phyloP scores from a whole-genome alignment of 768 basidiomycete species.

The Tulasnella calospora region DNA sequence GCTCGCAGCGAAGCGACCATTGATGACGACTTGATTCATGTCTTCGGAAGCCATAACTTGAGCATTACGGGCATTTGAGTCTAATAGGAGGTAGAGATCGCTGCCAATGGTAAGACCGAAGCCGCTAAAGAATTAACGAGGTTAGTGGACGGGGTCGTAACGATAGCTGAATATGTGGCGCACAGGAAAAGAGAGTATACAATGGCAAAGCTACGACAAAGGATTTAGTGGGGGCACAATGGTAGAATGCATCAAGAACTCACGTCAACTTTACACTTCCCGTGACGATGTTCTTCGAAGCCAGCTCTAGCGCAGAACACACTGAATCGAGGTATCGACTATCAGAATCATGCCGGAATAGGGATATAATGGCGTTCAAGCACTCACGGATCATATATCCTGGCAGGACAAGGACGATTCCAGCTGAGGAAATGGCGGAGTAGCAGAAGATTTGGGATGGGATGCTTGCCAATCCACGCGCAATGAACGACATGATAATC shows the following conservation, averaged over 20 bases:
- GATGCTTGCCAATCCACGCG: slow-evolving; percentile 78
- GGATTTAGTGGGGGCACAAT: background rate
- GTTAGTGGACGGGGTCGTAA: background rate
- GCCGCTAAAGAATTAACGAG: slow-evolving; percentile 42
- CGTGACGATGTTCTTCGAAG: slow-evolving; percentile 78
- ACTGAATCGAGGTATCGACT: slow-evolving; percentile 42
- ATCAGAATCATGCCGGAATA: slow-evolving; percentile 22
- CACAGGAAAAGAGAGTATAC: slow-evolving; percentile 73
- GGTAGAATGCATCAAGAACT: background rate
- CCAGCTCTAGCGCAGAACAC: slow-evolving; percentile 75
- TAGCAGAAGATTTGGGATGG: slow-evolving; percentile 79
- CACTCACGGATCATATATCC: slow-evolving; percentile 75
- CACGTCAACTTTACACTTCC: slow-evolving; percentile 53
- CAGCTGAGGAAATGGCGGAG: slow-evolving; percentile 81
- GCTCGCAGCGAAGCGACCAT: slow-evolving; percentile 66
- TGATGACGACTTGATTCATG: slow-evolving; percentile 48
- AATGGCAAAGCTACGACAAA: slow-evolving; percentile 63
- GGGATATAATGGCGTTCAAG: background rate
- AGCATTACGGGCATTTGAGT: slow-evolving; percentile 48
- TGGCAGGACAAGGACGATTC: slow-evolving; percentile 85
- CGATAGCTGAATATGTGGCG: background rate
- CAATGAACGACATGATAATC: slow-evolving; percentile 71
- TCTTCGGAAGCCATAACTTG: slow-evolving; percentile 51
- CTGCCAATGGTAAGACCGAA: slow-evolving; percentile 82
- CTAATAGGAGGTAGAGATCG: slow-evolving; percentile 71